Percentiles rank a stretch among this genome's conserved stretches.
Conservation (phyloP, 2,329 filamentous ascomycete species). For the Thermochaetoides dissita region DNA sequence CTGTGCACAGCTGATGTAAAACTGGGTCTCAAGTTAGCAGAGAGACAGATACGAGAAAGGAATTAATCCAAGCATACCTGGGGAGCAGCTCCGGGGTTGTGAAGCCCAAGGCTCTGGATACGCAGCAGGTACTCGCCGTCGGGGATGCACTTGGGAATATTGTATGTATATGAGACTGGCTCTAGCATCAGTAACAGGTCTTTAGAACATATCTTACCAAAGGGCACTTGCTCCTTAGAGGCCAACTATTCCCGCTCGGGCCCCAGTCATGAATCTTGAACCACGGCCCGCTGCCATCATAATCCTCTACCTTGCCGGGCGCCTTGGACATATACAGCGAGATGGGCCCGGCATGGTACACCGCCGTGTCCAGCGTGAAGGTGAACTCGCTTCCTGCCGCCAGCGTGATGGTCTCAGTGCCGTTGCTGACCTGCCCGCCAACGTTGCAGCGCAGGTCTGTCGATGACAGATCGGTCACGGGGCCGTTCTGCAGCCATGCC, state of each 20-base stretch:
- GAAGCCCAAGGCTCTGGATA: conserved; percentile 47
- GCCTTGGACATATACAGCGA: conserved; percentile 30
- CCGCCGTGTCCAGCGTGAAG: conserved; percentile 26
- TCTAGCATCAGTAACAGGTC: too few species aligned
- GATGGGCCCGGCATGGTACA: conserved; percentile 29
- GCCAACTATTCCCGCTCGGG: conserved; percentile 13
- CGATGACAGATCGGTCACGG: conserved; percentile 27
- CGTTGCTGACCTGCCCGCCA: conserved; percentile 21
- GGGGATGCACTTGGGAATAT: conserved; percentile 38
- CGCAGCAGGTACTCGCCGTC: conserved; percentile 46
- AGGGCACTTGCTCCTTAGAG: conserved; percentile 10
- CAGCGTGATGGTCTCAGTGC: conserved; percentile 23
- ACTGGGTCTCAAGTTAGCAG: conserved; percentile 15
- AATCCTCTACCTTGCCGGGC: conserved; percentile 21
- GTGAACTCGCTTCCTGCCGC: conserved; percentile 27
- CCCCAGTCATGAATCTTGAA: conserved; percentile 29
- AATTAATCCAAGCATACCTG: conserved; percentile 2
- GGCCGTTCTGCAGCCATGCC: conserved; percentile 26
- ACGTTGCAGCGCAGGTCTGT: conserved; percentile 26
- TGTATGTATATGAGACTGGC: conserved; percentile 22
- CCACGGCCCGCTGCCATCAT: conserved; percentile 28
- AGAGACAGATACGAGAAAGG: too few species aligned
- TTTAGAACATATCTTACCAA: too few species aligned
- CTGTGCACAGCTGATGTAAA: conserved; percentile 35
- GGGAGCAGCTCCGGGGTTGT: conserved; percentile 25